Evolutionary conservation across 768 basidiomycete genomes (phyloP).

Genomic region (Lactarius deliciosus): DNA sequence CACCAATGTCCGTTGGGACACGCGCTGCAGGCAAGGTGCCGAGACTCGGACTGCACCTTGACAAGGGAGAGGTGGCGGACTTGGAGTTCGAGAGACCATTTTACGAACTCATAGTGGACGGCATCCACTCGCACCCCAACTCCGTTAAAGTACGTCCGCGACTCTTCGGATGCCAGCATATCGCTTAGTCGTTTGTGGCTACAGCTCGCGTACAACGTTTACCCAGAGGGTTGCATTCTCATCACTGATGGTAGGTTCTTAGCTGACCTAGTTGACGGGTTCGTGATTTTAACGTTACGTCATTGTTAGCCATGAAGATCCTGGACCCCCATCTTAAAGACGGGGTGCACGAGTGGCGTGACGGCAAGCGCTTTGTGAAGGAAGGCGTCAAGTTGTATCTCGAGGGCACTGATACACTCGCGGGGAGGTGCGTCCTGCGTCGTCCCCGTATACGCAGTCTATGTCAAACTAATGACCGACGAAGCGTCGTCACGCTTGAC

Average conservation of each 20-base stretch:
- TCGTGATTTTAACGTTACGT: background rate
- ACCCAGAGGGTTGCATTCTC: slow-evolving; percentile 82
- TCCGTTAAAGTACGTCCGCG: slow-evolving; percentile 67
- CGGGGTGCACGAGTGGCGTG: slow-evolving; percentile 86
- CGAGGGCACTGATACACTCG: slow-evolving; percentile 84
- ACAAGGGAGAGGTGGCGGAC: slow-evolving; percentile 50
- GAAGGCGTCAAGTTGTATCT: slow-evolving; percentile 78
- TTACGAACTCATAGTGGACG: slow-evolving; percentile 89
- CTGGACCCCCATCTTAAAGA: slow-evolving; percentile 83
- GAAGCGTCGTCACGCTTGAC: slow-evolving; percentile 77
- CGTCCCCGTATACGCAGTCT: background rate
- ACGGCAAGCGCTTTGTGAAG: slow-evolving; percentile 77
- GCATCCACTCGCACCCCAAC: slow-evolving; percentile 88
- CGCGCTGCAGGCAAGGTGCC: slow-evolving; percentile 15
- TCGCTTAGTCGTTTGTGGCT: slow-evolving; percentile 11
- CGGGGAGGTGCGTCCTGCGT: slow-evolving; percentile 63
- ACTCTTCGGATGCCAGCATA: background rate
- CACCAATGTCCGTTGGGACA: slow-evolving; percentile 39
- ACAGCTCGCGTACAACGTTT: slow-evolving; percentile 79
- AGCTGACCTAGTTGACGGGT: background rate
- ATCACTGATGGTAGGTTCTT: slow-evolving; percentile 76
- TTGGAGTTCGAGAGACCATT: slow-evolving; percentile 64
- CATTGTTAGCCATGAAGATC: slow-evolving; percentile 69
- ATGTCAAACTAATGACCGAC: slow-evolving; percentile 3
- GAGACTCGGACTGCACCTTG: slow-evolving; percentile 38